phyloP scores from a whole-genome alignment of 1,284 basidiomycete genomes.

The Melampsora americana region DNA sequence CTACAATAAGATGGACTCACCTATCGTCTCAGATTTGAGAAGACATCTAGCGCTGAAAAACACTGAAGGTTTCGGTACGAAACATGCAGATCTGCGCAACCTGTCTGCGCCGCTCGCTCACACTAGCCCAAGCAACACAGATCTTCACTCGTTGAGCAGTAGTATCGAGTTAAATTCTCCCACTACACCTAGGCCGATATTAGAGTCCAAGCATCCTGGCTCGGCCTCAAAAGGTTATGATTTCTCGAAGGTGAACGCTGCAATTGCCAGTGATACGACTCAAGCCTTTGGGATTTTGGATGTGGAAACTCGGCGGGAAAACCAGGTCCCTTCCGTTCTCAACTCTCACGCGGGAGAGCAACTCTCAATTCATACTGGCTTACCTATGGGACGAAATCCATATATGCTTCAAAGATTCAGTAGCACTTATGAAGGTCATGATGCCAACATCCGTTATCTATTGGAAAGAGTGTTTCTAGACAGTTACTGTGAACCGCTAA shows the following conservation, averaged over 20 bases:
- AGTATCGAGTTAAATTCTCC: slow-evolving; percentile 22
- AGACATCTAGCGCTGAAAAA: slow-evolving; percentile 32
- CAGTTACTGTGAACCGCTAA: slow-evolving; percentile 71
- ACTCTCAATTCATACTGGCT: slow-evolving; percentile 51
- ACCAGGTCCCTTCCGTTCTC: slow-evolving; percentile 15
- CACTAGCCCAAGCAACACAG: slow-evolving; percentile 8
- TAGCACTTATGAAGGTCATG: slow-evolving; percentile 69
- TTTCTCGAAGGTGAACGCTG: slow-evolving; percentile 43
- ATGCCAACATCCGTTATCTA: slow-evolving; percentile 72
- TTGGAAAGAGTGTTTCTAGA: slow-evolving; percentile 86
- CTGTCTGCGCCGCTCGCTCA: slow-evolving; percentile 6
- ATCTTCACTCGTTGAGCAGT: slow-evolving; percentile 10
- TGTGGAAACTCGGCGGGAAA: slow-evolving; percentile 14
- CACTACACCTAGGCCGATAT: slow-evolving; percentile 22
- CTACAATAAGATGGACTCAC: slow-evolving; percentile 28
- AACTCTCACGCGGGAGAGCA: slow-evolving; percentile 38
- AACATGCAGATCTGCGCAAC: slow-evolving; percentile 23
- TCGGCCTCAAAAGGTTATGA: slow-evolving; percentile 43
- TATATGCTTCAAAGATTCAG: slow-evolving; percentile 24
- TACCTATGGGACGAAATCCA: slow-evolving; percentile 2
- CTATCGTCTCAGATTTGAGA: slow-evolving; percentile 41
- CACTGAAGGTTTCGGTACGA: slow-evolving; percentile 11
- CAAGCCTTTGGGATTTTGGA: slow-evolving; percentile 38
- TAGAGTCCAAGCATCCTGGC: slow-evolving; percentile 30
- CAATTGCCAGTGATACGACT: slow-evolving; percentile 39